Conservation (phyloP, 805 yeast species). For the Wickerhamiella hasegawae region DNA sequence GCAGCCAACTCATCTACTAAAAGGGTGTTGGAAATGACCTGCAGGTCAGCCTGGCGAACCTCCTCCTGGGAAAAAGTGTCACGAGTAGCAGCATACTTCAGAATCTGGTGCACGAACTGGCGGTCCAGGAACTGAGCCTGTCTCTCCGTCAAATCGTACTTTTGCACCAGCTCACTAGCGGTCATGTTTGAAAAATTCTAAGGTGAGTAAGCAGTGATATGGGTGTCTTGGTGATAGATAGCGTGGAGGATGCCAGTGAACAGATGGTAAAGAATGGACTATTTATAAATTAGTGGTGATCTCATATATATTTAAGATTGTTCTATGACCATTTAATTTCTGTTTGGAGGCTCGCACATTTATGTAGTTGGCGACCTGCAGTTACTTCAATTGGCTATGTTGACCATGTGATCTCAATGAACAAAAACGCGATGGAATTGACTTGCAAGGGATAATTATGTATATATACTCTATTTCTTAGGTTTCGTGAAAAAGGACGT, state of each 20-base stretch:
- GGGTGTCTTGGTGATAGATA: no score
- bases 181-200: no score
- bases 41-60: not conserved
- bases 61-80: constrained; percentile 14
- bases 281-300: no score
- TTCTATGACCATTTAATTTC: no score
- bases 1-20: constrained; percentile 2
- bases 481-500: constrained; percentile 4
- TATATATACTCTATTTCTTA: no score
- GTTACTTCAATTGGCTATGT: not conserved
- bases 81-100: constrained; percentile 29
- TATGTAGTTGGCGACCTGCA: no score
- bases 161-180: not conserved
- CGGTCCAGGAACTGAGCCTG: constrained; percentile 46
- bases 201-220: no score
- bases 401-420: not conserved
- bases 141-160: constrained; percentile 38
- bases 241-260: no score
- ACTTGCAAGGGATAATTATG: not conserved
- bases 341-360: no score
- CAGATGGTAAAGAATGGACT: no score
- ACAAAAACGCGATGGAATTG: not conserved
- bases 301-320: no score
- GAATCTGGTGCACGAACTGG: constrained; percentile 38
- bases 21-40: constrained; percentile 5